Evolutionary conservation across 306 rosid genomes (phyloP), one percentile per base, ranked within the genome.

Genomic region (Clitoria ternatea): DNA sequence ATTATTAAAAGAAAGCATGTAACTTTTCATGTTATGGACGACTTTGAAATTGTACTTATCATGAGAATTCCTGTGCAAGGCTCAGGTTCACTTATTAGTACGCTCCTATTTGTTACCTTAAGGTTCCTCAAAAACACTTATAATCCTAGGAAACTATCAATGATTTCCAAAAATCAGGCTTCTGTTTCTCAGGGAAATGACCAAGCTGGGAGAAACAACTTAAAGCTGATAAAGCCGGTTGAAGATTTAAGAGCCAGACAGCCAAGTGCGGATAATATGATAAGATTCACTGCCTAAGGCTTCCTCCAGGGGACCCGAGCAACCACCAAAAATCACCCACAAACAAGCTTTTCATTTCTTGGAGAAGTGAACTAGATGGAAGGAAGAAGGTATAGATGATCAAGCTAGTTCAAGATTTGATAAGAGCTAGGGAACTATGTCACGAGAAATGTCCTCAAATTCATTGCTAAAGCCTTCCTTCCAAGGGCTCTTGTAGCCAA

Each of bases 231-330:
- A 20, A 20, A 14, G 40, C 40, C 29, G 17, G 43, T 15, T 40
- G 55, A 40, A 27, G 66, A 40, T 56, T 10, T 33, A 70, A 40
- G 50, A 70, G 22, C 67, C 7, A 47, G 68, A 56, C 42, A 43
- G 47, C 23, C 13, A 18, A 39, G 20, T 54, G 29, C 40, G 3
- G 6, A 55, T 19, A 44, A 40, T 69, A 33, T 69, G 40, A 39
- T 37, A 24, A 35, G 48, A 36, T 69, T 52, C 24, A 22, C 23
- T 35, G 63, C 47, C 33, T 20, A 7, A 33, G 48, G 49, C 50
- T 37, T 69, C 54, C 27, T 36, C 17, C 18, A 39, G 30, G 53
- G 42, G 17, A 69, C 18, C 35, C 57, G 44, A 27, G 15, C 40
- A 40, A 24, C 42, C 43, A 23, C 39, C 9, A 70, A 55, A 67